Conservation (phyloP, 2,329 filamentous ascomycete genomes). For the Colletotrichum navitas region DNA sequence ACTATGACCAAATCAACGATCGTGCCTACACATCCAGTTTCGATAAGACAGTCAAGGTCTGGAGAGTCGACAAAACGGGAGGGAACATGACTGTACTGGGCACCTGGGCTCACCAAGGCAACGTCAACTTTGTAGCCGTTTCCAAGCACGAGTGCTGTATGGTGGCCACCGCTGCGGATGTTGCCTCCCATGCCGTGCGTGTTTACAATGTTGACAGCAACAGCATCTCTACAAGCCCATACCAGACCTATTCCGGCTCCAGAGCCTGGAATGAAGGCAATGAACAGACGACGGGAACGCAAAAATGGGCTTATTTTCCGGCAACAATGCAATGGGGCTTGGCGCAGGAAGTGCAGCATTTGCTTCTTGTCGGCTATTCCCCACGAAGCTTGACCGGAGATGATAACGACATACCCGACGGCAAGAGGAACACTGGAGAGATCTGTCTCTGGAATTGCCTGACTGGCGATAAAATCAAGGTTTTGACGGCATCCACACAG, state of each 20-base stretch:
- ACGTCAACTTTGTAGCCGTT: slow-evolving; percentile 72
- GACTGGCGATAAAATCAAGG: slow-evolving; percentile 57
- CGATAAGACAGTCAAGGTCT: slow-evolving; percentile 71
- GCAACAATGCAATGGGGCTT: slow-evolving; percentile 74
- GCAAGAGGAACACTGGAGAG: slow-evolving; percentile 69
- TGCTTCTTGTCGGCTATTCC: slow-evolving; percentile 73
- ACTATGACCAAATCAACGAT: slow-evolving; percentile 61
- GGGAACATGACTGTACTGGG: slow-evolving; percentile 58
- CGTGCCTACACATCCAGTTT: slow-evolving; percentile 72
- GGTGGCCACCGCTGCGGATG: slow-evolving; percentile 72
- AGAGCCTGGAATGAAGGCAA: slow-evolving; percentile 44
- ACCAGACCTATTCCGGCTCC: slow-evolving; percentile 57
- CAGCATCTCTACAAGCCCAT: slow-evolving; percentile 54
- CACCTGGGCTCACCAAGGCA: slow-evolving; percentile 69
- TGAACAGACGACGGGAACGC: slow-evolving; percentile 50
- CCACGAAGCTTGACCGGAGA: slow-evolving; percentile 66
- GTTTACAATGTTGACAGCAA: slow-evolving; percentile 63
- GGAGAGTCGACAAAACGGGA: slow-evolving; percentile 58
- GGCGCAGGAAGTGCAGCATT: slow-evolving; percentile 57
- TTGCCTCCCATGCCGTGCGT: slow-evolving; percentile 65
- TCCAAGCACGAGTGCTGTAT: slow-evolving; percentile 62
- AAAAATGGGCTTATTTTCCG: slow-evolving; percentile 72
- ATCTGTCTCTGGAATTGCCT: slow-evolving; percentile 70
- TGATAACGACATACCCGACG: slow-evolving; percentile 70
- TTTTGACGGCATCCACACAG: slow-evolving; percentile 65